Base-by-base conservation (phyloP, 78 protist genomes). In the Cavenderia fasciculata region DNA sequence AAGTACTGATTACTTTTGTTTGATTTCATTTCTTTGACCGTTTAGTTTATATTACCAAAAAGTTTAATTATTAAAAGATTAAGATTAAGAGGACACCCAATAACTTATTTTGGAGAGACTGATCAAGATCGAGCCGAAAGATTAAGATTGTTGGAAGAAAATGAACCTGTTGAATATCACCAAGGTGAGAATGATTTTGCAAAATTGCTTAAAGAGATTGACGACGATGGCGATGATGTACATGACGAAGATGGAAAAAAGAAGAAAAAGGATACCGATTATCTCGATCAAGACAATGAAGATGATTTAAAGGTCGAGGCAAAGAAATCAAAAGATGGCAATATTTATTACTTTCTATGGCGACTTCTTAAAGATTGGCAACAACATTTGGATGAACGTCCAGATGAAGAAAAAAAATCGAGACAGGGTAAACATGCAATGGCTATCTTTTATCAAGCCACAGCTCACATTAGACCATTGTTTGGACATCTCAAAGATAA, bases 401-500 rank as follows among this genome's bases (percentile, higher is more conserved):
- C 90, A 19, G 66, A 62, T 4, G 89, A 79, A 38, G 95, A 82
- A 59, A 46, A 38, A 36, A 40, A 41, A 25, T 59, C 84, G 18
- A 19, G 51, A 51, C 84, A 82, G 36, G 95, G 95, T 36, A 92
- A 61, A 47, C 29, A 52, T 27, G 43, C 36, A 7, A 38, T 38
- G 40, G 91, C 95, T 0, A 92, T 52, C 27, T 82, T 44, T 14
- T 12, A 27, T 33, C 97, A 95, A 70, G 68, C 87, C 40, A 23
- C n/a, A 16, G 4, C 31, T 3, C 78, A 94, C 75, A 56, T 95
- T 33, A 61, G 85, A 63, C 96, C 97, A 18, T 27, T 95, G n/a
- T 66, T 95, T n/a, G 7, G n/a, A 1, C 71, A 54, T 38, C 65
- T 95, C 11, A 57, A 16, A 2, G 0, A 10, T 0, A 87, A 82